Conservation (phyloP, 768 basidiomycete genomes). For the Boletus subcaerulescens region DNA sequence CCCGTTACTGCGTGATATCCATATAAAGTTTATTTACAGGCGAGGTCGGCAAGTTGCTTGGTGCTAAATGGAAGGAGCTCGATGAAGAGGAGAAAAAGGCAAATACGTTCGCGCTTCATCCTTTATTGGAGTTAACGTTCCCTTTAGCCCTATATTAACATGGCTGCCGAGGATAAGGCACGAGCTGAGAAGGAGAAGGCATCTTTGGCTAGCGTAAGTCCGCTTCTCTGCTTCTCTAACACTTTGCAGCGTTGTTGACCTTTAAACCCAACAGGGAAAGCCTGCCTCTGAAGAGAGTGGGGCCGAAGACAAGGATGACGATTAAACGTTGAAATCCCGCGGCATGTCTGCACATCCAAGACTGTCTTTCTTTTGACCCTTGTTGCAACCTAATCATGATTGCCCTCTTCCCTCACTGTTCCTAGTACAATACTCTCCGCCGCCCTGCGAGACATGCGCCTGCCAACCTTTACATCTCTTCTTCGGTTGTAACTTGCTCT, state of each 20-base stretch:
- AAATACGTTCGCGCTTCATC: constrained; percentile 9
- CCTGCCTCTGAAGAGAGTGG: constrained; percentile 36
- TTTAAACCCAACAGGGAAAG: constrained; percentile 25
- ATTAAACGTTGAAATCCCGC: constrained; percentile 24
- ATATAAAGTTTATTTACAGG: constrained; percentile 41
- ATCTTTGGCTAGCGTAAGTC: constrained; percentile 38
- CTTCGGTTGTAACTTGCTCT: constrained; percentile 22
- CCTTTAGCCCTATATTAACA: constrained; percentile 78
- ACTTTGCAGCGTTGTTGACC: background rate
- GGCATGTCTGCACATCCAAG: constrained; percentile 18
- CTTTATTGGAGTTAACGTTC: constrained; percentile 4
- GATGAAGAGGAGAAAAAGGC: constrained; percentile 91
- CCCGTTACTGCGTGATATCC: background rate
- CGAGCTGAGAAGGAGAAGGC: constrained; percentile 82
- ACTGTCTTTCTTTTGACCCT: constrained; percentile 4
- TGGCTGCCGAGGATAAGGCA: constrained; percentile 83
- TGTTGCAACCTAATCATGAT: constrained; percentile 20
- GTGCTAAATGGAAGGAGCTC: constrained; percentile 96
- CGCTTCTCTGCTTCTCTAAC: background rate
- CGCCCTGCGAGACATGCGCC: constrained; percentile 28
- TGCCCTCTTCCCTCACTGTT: constrained; percentile 3
- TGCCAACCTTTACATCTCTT: constrained; percentile 17
- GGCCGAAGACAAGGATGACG: constrained; percentile 45
- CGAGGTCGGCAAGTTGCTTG: constrained; percentile 92
- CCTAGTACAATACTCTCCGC: constrained; percentile 20